Evolutionary conservation across 768 basidiomycete species (phyloP), one percentile per base, ranked within the genome.

Genomic region (Hygrophoropsis aurantiaca): DNA sequence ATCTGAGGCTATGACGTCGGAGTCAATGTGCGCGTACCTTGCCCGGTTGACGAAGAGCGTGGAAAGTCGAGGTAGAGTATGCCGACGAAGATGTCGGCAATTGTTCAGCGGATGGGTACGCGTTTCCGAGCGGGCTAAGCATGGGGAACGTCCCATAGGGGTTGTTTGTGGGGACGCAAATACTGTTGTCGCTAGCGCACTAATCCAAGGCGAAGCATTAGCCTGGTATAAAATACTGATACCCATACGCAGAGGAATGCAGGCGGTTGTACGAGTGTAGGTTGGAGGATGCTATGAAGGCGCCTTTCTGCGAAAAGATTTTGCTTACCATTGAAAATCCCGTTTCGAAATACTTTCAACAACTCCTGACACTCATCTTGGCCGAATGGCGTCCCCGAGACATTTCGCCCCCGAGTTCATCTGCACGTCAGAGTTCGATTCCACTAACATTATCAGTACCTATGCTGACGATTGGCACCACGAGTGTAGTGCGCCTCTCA

Each of bases 361-460:
- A 92, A 73, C 52, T 90, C 86, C 42, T 85, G 81, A 55, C 87
- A 91, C 61, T 92, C 90, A 13, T 81, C 81, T 48, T 84, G 84
- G 5, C 74, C 74, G 62, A 92, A 91, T 0, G 89, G 87, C n/a
- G n/a, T n/a, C n/a, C n/a, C n/a, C n/a, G n/a, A n/a, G n/a, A n/a
- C n/a, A n/a, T n/a, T n/a, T n/a, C n/a, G n/a, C n/a, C n/a, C n/a
- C n/a, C n/a, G n/a, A n/a, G n/a, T n/a, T n/a, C n/a, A n/a, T n/a
- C n/a, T n/a, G n/a, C n/a, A n/a, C n/a, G n/a, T n/a, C n/a, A n/a
- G n/a, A n/a, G n/a, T n/a, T n/a, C n/a, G n/a, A n/a, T n/a, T n/a
- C n/a, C n/a, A n/a, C n/a, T n/a, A n/a, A n/a, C n/a, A n/a, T n/a
- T n/a, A n/a, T n/a, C n/a, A n/a, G n/a, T n/a, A n/a, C n/a, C n/a